These are phyloP conservation scores for Sporodiniella umbellata DNA, from an alignment of 371 early-diverging fungal genomes.

Conservation along the genomic window DNA sequence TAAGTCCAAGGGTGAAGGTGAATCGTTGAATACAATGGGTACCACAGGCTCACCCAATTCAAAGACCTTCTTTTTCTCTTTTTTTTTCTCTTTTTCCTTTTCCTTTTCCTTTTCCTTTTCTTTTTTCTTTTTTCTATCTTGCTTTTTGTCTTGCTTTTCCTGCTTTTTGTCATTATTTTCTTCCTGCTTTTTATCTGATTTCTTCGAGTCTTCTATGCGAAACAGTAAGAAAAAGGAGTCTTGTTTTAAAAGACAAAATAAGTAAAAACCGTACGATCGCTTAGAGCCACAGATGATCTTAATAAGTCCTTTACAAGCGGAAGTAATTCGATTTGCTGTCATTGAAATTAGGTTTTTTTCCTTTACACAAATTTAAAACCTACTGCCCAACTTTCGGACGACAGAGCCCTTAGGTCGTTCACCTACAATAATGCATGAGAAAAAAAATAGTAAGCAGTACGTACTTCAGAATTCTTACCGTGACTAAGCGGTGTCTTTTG, in stretches of 20 bases:
- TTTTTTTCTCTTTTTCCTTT: slow-evolving; percentile 13
- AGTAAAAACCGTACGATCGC: neutral
- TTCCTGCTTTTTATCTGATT: no score
- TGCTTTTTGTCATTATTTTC: no score
- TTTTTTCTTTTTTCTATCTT: slow-evolving; percentile 18
- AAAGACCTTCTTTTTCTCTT: slow-evolving; percentile 5
- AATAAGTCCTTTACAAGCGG: slow-evolving; percentile 46
- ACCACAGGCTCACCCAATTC: slow-evolving; percentile 19
- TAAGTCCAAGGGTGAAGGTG: neutral
- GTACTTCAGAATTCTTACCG: no score
- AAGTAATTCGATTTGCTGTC: slow-evolving; percentile 42
- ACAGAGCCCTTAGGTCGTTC: slow-evolving; percentile 40
- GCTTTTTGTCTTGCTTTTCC: no score
- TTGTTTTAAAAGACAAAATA: no score
- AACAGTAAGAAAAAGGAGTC: no score
- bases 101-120: slow-evolving; percentile 13
- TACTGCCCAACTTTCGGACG: slow-evolving; percentile 51
- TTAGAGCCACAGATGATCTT: slow-evolving; percentile 18
- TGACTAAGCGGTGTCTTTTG: slow-evolving; percentile 33
- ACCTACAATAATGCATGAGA: slow-evolving; percentile 16
- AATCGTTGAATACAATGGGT: slow-evolving; percentile 8
- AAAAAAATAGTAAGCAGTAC: no score
- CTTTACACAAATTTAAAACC: slow-evolving; percentile 12
- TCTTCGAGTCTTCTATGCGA: no score
- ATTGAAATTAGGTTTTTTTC: no score